Conservation (phyloP, 2,329 filamentous ascomycete genomes). For the Canariomyces notabilis region DNA sequence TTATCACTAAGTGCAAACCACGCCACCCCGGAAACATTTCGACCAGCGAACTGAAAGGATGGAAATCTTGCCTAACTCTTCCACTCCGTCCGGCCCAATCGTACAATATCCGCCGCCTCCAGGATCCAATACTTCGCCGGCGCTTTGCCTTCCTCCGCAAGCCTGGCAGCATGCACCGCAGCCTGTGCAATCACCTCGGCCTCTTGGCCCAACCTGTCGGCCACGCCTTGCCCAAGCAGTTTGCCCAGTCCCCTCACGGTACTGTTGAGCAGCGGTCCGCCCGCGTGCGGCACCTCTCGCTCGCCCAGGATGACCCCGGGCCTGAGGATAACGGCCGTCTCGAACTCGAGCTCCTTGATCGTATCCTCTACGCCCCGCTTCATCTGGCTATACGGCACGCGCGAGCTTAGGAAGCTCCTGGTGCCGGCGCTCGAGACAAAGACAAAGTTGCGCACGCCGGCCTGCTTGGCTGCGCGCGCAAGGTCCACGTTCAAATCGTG, state of each 20-base stretch:
- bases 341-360: slow-evolving; percentile 67
- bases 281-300: slow-evolving; percentile 55
- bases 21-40: too few species aligned
- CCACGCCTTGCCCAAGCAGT: slow-evolving; percentile 45
- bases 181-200: slow-evolving; percentile 66
- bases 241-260: slow-evolving; percentile 52
- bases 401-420: slow-evolving; percentile 34
- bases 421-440: slow-evolving; percentile 61
- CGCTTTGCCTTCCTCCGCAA: slow-evolving; percentile 56
- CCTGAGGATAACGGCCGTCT: slow-evolving; percentile 66
- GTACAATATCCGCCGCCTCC: slow-evolving; percentile 58
- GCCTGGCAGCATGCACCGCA: slow-evolving; percentile 54
- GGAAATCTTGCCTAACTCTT: too few species aligned
- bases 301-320: slow-evolving; percentile 73
- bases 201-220: slow-evolving; percentile 69
- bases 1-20: too few species aligned
- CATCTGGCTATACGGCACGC: slow-evolving; percentile 61
- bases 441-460: slow-evolving; percentile 69
- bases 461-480: slow-evolving; percentile 66
- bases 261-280: slow-evolving; percentile 52
- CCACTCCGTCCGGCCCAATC: slow-evolving; percentile 58
- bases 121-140: slow-evolving; percentile 58
- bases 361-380: slow-evolving; percentile 83
- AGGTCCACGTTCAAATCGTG: slow-evolving; percentile 79
- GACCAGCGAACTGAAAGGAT: too few species aligned